Evolutionary conservation across 768 basidiomycete species (phyloP).

Genomic region (Boletus sp.): DNA sequence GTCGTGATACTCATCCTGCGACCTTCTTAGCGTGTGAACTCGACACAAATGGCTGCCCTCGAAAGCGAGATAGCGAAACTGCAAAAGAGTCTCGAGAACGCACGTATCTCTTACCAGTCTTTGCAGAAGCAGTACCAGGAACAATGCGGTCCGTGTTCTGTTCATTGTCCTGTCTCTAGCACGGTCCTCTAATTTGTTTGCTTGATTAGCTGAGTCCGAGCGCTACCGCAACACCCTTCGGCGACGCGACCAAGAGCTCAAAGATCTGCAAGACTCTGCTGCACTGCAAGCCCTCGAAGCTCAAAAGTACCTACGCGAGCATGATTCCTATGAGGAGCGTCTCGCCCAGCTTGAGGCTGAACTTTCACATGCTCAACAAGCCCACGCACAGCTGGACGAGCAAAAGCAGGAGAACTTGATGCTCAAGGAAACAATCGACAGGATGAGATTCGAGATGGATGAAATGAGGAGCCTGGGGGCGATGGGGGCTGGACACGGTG

Average conservation of each 20-base stretch:
- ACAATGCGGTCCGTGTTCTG: constrained; percentile 64
- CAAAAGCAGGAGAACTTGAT: constrained; percentile 94
- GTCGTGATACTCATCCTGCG: constrained; percentile 4
- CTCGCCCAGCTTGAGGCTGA: constrained; percentile 70
- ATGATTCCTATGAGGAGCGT: constrained; percentile 67
- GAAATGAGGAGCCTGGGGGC: constrained; percentile 63
- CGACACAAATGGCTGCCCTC: constrained; percentile 60
- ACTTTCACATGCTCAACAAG: constrained; percentile 62
- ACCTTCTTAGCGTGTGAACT: constrained; percentile 52
- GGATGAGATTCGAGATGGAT: constrained; percentile 92
- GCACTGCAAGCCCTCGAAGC: constrained; percentile 63
- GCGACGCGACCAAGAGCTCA: constrained; percentile 70
- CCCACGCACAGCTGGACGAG: constrained; percentile 74
- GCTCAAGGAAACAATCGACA: constrained; percentile 94
- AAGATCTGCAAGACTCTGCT: constrained; percentile 56
- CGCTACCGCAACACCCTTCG: constrained; percentile 72
- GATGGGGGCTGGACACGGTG: constrained; percentile 33
- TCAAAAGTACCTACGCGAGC: constrained; percentile 63
- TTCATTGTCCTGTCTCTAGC: neutral
- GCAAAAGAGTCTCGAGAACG: constrained; percentile 68
- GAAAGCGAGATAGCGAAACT: constrained; percentile 80
- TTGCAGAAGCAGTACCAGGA: constrained; percentile 88
- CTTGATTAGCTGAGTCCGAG: constrained; percentile 63
- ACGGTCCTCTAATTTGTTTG: neutral
- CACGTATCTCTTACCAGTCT: constrained; percentile 67